Percentiles rank a stretch among this genome's conserved stretches.
Conservation (phyloP, 108 stramenopile genomes). For the Skeletonema marinoi region DNA sequence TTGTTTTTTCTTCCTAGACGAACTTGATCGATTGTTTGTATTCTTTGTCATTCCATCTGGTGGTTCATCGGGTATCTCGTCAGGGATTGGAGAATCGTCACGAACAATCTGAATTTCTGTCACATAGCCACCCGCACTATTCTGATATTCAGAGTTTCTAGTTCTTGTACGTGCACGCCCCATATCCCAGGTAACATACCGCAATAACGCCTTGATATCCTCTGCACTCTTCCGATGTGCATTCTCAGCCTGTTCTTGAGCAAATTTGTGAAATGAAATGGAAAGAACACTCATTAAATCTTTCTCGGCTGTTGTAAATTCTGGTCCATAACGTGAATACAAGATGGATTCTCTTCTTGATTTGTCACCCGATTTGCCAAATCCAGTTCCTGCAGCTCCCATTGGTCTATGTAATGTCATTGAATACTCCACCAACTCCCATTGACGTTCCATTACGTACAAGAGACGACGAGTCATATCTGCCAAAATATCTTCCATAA, state of each 20-base stretch:
- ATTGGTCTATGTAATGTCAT: constrained; percentile 23
- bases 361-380: constrained; percentile 21
- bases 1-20: background rate
- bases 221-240: constrained; percentile 16
- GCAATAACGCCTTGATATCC: constrained; percentile 23
- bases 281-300: constrained; percentile 15
- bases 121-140: constrained; percentile 13
- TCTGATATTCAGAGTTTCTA: background rate
- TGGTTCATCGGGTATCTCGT: constrained; percentile 3
- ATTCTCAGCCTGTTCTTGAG: constrained; percentile 8
- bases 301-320: constrained; percentile 9
- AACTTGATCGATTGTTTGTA: background rate
- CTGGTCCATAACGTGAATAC: constrained; percentile 5
- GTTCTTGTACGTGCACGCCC: constrained; percentile 18
- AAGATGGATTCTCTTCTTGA: background rate
- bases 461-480: constrained; percentile 31
- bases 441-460: constrained; percentile 26
- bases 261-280: constrained; percentile 23
- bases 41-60: background rate
- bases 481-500: constrained; percentile 30
- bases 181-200: constrained; percentile 39
- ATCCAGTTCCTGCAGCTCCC: constrained; percentile 11
- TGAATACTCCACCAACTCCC: constrained; percentile 37
- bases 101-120: constrained; percentile 26
- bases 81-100: background rate